These are phyloP conservation scores for Ustulina deusta DNA, from an alignment of 2,329 filamentous ascomycete genomes.

Conservation along the genomic window DNA sequence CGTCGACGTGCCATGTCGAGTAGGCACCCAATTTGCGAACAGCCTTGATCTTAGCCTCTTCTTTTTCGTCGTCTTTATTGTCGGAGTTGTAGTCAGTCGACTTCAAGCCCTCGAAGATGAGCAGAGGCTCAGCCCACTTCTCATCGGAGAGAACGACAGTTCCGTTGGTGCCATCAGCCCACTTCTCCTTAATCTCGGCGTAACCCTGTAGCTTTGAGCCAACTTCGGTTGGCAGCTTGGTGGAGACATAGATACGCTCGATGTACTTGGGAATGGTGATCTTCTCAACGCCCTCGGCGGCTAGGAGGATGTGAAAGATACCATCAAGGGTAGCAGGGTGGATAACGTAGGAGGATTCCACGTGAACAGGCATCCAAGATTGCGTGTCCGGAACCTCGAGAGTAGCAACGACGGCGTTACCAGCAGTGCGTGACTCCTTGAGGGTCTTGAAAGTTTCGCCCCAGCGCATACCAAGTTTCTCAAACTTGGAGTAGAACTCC, in stretches of 20 bases:
- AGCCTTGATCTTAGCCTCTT: conserved; percentile 43
- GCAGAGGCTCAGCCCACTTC: conserved; percentile 47
- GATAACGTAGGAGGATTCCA: conserved; percentile 45
- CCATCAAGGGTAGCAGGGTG: conserved; percentile 47
- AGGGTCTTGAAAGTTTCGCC: conserved; percentile 45
- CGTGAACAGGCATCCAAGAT: conserved; percentile 44
- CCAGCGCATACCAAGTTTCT: conserved; percentile 48
- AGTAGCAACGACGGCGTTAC: conserved; percentile 42
- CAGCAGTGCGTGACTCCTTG: conserved; percentile 40
- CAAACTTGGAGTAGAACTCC: conserved; percentile 47
- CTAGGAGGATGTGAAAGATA: conserved; percentile 48
- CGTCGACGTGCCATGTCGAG: conserved; percentile 47
- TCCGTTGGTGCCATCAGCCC: conserved; percentile 48
- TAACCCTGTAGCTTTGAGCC: conserved; percentile 45
- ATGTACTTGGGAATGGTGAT: conserved; percentile 48
- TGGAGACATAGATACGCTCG: conserved; percentile 46
- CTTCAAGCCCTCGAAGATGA: conserved; percentile 48
- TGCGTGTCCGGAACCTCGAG: conserved; percentile 46
- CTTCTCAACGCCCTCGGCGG: conserved; percentile 45
- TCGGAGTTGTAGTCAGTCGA: conserved; percentile 45
- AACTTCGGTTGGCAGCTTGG: conserved; percentile 44
- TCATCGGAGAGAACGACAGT: conserved; percentile 48
- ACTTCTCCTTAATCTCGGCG: conserved; percentile 47
- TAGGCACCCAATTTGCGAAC: conserved; percentile 46
- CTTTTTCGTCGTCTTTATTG: conserved; percentile 41